Evolutionary conservation across 2,329 filamentous ascomycete species (phyloP).

Genomic region (Fusarium hainanense): DNA sequence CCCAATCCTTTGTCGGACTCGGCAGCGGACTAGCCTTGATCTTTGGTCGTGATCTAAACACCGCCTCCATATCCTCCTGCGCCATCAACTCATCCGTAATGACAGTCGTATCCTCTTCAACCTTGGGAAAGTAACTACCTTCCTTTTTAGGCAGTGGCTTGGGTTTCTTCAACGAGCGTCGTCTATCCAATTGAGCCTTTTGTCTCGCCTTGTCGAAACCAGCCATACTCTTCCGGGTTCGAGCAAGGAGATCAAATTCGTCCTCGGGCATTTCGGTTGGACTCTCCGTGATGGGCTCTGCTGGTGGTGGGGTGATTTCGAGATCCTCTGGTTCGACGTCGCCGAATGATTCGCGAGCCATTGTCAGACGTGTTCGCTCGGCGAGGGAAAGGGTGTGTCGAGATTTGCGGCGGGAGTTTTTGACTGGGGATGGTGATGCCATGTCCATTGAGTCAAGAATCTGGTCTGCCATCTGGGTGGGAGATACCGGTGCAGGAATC

Average conservation of each 20-base stretch:
- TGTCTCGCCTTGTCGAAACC: slow-evolving; percentile 70
- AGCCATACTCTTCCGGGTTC: slow-evolving; percentile 71
- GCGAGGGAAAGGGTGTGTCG: slow-evolving; percentile 72
- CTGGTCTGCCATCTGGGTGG: slow-evolving; percentile 63
- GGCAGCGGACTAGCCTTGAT: slow-evolving; percentile 79
- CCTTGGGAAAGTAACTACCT: slow-evolving; percentile 59
- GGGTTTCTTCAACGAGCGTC: slow-evolving; percentile 61
- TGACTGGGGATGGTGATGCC: slow-evolving; percentile 68
- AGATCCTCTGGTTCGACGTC: slow-evolving; percentile 49
- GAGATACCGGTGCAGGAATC: slow-evolving; percentile 28
- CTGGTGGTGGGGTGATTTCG: slow-evolving; percentile 37
- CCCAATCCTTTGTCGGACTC: slow-evolving; percentile 57
- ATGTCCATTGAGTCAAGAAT: slow-evolving; percentile 67
- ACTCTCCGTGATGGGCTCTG: slow-evolving; percentile 22
- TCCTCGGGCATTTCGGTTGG: slow-evolving; percentile 39
- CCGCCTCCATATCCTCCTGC: slow-evolving; percentile 80
- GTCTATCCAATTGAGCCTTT: slow-evolving; percentile 68
- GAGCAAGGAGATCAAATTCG: slow-evolving; percentile 62
- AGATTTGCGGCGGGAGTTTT: slow-evolving; percentile 54
- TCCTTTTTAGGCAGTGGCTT: slow-evolving; percentile 55
- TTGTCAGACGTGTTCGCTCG: slow-evolving; percentile 84
- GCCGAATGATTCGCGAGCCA: slow-evolving; percentile 69
- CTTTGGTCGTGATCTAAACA: slow-evolving; percentile 86
- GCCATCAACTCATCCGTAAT: slow-evolving; percentile 76
- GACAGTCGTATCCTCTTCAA: slow-evolving; percentile 58